A percentile compares a stretch with the other conserved stretches of the same genome.
phyloP scores from a whole-genome alignment of 768 basidiomycete genomes.

The Sporobolomyces phaffii region DNA sequence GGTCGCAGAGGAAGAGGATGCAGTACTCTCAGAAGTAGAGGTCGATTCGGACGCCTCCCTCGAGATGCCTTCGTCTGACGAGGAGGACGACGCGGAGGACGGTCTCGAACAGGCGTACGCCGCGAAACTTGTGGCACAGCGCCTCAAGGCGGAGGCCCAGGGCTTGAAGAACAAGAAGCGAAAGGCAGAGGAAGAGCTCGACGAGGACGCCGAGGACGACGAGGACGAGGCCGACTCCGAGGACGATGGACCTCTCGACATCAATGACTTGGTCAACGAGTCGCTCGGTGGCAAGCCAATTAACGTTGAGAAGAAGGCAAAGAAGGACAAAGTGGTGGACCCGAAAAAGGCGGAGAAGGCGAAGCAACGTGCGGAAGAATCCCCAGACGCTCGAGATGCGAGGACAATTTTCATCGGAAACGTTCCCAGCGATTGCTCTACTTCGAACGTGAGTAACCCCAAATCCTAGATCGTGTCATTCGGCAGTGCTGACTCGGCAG shows the following conservation, averaged over 20 bases:
- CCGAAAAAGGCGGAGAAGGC: conserved; percentile 41
- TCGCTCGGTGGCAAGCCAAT: conserved; percentile 42
- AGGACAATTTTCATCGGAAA: conserved; percentile 92
- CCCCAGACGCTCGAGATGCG: conserved; percentile 62
- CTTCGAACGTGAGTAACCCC: conserved; percentile 59
- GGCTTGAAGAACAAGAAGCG: conserved; percentile 20
- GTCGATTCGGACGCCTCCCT: conserved; percentile 28
- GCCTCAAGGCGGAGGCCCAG: conserved; percentile 32
- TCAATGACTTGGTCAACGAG: conserved; percentile 29
- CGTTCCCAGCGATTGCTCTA: conserved; percentile 66
- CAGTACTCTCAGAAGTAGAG: conserved; percentile 19
- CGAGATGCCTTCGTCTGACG: conserved; percentile 19
- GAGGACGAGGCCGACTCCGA: conserved; percentile 45
- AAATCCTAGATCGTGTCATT: conserved; percentile 1
- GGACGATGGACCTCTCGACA: conserved; percentile 41
- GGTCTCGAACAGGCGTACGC: conserved; percentile 37
- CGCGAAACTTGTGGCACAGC: conserved; percentile 14
- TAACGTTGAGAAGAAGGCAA: conserved; percentile 32
- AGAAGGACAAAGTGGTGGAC: conserved; percentile 37
- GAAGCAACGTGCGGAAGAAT: conserved; percentile 52
- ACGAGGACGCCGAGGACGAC: conserved; percentile 44
- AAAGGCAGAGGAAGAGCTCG: conserved; percentile 38
- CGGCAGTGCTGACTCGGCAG: too few species aligned
- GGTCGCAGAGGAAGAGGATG: conserved; percentile 14
- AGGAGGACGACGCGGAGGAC: conserved; percentile 29